A percentile compares a stretch with the other conserved stretches of the same genome.
phyloP scores from a whole-genome alignment of 2,329 filamentous ascomycete genomes.

The Arthroderma sp. region DNA sequence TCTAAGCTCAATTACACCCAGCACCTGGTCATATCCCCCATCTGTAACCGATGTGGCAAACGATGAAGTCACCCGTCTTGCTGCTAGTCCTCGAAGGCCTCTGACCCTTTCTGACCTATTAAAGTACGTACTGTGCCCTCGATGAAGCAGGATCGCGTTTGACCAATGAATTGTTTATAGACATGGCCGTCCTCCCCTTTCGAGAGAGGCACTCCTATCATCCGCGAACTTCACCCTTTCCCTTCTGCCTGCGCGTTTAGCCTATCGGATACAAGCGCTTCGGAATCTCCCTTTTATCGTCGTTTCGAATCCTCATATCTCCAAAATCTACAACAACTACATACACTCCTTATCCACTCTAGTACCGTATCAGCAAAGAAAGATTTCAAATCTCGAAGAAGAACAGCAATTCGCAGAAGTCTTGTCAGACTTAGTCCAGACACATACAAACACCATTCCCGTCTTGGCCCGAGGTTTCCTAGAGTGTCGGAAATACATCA shows the following conservation, averaged over 20 bases:
- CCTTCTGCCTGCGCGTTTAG: constrained; percentile 80
- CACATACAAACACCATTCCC: constrained; percentile 87
- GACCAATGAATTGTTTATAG: constrained; percentile 22
- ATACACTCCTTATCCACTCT: constrained; percentile 83
- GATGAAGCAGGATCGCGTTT: background rate
- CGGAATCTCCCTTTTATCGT: constrained; percentile 94
- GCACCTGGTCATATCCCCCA: constrained; percentile 31
- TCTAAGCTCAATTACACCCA: constrained; percentile 6
- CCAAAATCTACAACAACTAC: constrained; percentile 91
- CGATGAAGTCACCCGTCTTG: constrained; percentile 65
- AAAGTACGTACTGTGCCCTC: constrained; percentile 43
- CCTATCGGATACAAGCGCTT: constrained; percentile 83
- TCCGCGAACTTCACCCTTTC: constrained; percentile 94
- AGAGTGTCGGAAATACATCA: constrained; percentile 85
- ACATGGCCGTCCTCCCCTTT: constrained; percentile 72
- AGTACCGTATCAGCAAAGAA: constrained; percentile 63
- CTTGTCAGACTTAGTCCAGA: constrained; percentile 87
- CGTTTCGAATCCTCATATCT: constrained; percentile 92
- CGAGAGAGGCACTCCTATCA: constrained; percentile 63
- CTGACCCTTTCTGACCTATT: constrained; percentile 80
- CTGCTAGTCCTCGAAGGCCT: constrained; percentile 63
- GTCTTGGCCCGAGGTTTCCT: constrained; percentile 84
- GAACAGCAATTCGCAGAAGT: constrained; percentile 86
- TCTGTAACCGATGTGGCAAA: constrained; percentile 46
- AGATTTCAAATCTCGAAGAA: constrained; percentile 66